These are phyloP conservation scores for Chaetomiaceae sp. DNA, from an alignment of 2,329 filamentous ascomycete genomes.

Conservation along the genomic window DNA sequence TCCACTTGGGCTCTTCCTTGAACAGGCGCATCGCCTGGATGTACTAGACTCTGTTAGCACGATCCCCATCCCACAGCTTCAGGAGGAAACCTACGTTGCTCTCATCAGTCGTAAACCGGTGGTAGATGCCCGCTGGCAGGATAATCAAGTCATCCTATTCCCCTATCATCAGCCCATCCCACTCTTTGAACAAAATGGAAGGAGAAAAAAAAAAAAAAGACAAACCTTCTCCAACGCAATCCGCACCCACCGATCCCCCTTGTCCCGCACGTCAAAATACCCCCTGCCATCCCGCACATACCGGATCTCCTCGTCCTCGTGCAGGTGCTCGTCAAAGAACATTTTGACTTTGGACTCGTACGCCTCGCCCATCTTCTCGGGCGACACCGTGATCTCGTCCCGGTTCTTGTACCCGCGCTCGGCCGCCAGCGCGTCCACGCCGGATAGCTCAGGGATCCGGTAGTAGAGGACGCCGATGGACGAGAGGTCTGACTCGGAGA, in stretches of 20 bases:
- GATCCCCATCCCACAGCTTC: neutral
- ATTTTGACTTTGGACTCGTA: conserved; percentile 93
- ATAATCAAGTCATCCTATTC: conserved; percentile 75
- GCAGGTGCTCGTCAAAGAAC: conserved; percentile 94
- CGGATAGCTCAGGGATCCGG: conserved; percentile 57
- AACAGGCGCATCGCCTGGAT: conserved; percentile 95
- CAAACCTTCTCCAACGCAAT: conserved; percentile 72
- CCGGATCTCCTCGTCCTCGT: conserved; percentile 97
- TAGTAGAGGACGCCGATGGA: conserved; percentile 78
- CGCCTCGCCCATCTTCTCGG: conserved; percentile 72
- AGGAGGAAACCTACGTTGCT: conserved; percentile 64
- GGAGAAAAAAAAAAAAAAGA: neutral
- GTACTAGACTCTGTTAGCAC: conserved; percentile 53
- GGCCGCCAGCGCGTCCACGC: conserved; percentile 69
- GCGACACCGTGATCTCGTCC: conserved; percentile 87
- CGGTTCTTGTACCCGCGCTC: conserved; percentile 87
- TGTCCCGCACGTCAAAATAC: conserved; percentile 86
- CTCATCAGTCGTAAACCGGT: conserved; percentile 92
- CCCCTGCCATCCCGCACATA: conserved; percentile 86
- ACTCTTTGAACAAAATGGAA: neutral
- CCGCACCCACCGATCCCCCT: conserved; percentile 83
- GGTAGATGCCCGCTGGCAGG: conserved; percentile 90
- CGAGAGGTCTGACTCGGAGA: conserved; percentile 62
- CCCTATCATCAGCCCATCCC: neutral
- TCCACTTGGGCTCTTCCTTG: conserved; percentile 99